Evolutionary conservation across 2,329 filamentous ascomycete genomes (phyloP).

Genomic region (Trichoderma sp.): DNA sequence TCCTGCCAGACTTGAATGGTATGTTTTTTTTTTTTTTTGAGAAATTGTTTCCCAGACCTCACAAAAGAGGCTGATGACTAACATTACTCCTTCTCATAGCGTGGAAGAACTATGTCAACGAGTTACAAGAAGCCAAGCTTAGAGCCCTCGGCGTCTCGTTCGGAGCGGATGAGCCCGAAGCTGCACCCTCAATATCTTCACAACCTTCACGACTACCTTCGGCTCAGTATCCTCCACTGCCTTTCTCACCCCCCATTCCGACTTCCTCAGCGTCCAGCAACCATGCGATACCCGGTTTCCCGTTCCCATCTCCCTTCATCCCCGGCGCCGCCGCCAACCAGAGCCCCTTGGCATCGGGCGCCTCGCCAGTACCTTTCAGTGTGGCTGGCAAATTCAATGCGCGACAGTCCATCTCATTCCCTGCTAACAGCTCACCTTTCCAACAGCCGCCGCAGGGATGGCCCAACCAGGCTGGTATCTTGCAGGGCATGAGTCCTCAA

Average conservation of each 20-base stretch:
- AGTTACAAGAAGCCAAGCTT: slow-evolving; percentile 87
- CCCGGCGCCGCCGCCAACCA: slow-evolving; percentile 61
- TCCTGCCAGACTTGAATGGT: slow-evolving; percentile 69
- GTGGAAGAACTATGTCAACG: slow-evolving; percentile 76
- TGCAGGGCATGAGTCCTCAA: slow-evolving; percentile 55
- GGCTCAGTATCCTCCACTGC: slow-evolving; percentile 71
- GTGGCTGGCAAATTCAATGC: slow-evolving; percentile 64
- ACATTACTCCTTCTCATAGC: slow-evolving; percentile 40
- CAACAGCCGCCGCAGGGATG: slow-evolving; percentile 61
- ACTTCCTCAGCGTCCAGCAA: slow-evolving; percentile 77
- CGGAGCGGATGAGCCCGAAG: slow-evolving; percentile 69
- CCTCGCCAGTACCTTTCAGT: slow-evolving; percentile 72
- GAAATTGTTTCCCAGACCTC: not conserved
- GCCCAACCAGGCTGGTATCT: slow-evolving; percentile 58
- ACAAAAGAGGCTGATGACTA: not conserved
- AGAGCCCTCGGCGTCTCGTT: slow-evolving; percentile 85
- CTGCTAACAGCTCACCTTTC: slow-evolving; percentile 65
- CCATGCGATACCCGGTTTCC: slow-evolving; percentile 56
- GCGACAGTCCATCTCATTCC: slow-evolving; percentile 70
- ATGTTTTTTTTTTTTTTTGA: slow-evolving; percentile 30
- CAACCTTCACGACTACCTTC: slow-evolving; percentile 70
- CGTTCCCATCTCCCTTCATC: slow-evolving; percentile 61
- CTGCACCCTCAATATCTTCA: slow-evolving; percentile 65
- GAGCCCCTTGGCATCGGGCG: slow-evolving; percentile 65
- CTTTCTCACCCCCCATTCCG: slow-evolving; percentile 82